Conservation (phyloP, 352 stramenopile genomes). For the Globisporangium lucens region DNA sequence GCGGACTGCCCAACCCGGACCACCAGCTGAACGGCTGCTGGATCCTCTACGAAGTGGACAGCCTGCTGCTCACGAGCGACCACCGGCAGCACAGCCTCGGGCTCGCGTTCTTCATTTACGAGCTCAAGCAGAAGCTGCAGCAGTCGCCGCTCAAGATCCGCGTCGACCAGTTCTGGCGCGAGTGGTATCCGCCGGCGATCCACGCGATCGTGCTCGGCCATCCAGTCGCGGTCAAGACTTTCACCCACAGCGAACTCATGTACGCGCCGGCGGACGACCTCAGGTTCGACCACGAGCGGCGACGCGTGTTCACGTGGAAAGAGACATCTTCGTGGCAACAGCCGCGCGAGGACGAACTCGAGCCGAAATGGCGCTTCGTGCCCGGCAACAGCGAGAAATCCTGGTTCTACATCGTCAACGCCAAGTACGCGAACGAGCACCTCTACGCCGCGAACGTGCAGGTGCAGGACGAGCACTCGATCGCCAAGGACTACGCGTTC, state of each 20-base stretch:
- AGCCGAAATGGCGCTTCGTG: slow-evolving; percentile 3
- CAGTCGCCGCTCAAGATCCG: slow-evolving; percentile 11
- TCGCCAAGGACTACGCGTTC: slow-evolving; percentile 1
- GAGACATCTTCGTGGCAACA: not conserved
- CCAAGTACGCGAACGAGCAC: slow-evolving; percentile 7
- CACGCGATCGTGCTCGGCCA: slow-evolving; percentile 12
- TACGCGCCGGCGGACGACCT: slow-evolving; percentile 3
- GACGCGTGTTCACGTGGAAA: slow-evolving; percentile 7
- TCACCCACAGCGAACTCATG: not conserved
- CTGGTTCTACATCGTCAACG: slow-evolving; percentile 14
- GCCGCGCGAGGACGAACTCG: not conserved
- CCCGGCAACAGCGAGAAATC: slow-evolving; percentile 10
- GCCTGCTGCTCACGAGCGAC: slow-evolving; percentile 2
- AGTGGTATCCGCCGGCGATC: slow-evolving; percentile 8
- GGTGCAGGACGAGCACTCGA: not conserved
- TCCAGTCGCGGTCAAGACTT: not conserved
- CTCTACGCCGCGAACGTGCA: not conserved
- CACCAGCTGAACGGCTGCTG: slow-evolving; percentile 12
- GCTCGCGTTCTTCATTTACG: slow-evolving; percentile 11
- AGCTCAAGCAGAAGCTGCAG: slow-evolving; percentile 9
- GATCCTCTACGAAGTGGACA: slow-evolving; percentile 10
- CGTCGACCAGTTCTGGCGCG: slow-evolving; percentile 13
- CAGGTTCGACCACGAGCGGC: not conserved
- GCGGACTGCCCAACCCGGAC: slow-evolving; percentile 10
- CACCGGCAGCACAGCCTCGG: slow-evolving; percentile 10